Evolutionary conservation across 768 basidiomycete genomes (phyloP), one percentile per base, ranked within the genome.

Genomic region (Suillus sp.): DNA sequence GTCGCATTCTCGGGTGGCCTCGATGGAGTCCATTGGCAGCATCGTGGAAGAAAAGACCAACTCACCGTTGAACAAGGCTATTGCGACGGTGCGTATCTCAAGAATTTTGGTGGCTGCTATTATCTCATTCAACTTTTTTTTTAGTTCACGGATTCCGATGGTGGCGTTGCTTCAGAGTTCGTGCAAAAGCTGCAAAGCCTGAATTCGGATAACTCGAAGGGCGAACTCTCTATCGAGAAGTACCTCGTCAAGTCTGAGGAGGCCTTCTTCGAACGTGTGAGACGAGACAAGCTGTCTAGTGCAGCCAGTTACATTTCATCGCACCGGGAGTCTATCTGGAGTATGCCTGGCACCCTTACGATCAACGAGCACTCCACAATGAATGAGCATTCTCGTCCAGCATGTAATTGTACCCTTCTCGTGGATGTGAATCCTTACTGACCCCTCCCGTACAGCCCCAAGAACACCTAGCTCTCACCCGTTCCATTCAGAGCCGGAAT

Each of bases 11-110:
- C 84, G 94, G 6, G 83, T 85, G 7, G 88, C 89, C 0, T 95
- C 93, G 1, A 87, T 91, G n/a, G 95, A 96, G 70, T 95, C 93
- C 6, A 95, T 96, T 62, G 87, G 91, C 16, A 90, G 92, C 4
- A 94, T 96, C 60, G 90, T 94, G 35, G 93, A 95, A 66, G 95
- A 96, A 69, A 96, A 96, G 80, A 80, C 82, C 1, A 91, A 91
- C 66, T 95, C 95, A 27, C 95, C 95, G 13, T 79, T 96, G 64
- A 97, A 97, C 80, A 96, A 96, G 77, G 93, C 95, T 13, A 93
- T 94, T 69, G 90, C 90, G 60, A 90, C 93, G 64, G 92, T 94
- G 70, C 67, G 85, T 77, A 22, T 66, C 30, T 38, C 1, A 18
- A 9, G 11, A 7, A 5, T 16, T 53, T 37, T 43, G 37, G 32